phyloP scores from a whole-genome alignment of 2,329 filamentous ascomycete genomes.

The Magnaporthiopsis rhizophila region DNA sequence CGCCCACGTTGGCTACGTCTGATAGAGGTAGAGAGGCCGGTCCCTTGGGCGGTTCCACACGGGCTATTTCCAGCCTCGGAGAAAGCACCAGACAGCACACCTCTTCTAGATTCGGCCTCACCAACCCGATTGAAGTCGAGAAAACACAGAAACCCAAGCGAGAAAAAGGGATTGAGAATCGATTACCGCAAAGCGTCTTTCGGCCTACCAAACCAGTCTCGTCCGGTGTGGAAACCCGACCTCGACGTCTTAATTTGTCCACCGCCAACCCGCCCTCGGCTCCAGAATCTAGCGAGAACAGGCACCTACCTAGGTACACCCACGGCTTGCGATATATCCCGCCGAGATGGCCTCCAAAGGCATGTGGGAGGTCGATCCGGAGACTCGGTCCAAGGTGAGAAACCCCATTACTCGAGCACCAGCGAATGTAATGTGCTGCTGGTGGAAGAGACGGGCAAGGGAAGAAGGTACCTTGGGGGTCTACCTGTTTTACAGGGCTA shows the following conservation, averaged over 20 bases:
- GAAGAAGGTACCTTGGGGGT: neutral
- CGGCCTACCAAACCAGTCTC: no score
- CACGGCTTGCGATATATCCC: neutral
- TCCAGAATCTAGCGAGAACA: neutral
- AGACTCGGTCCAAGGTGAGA: constrained; percentile 85
- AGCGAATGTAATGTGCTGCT: no score
- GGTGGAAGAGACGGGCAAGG: no score
- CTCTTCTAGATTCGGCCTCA: neutral
- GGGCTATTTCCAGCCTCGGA: neutral
- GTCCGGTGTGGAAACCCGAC: neutral
- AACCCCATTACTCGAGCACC: neutral
- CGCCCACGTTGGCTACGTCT: neutral
- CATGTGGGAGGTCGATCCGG: constrained; percentile 98
- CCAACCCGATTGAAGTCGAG: neutral
- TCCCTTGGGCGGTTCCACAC: neutral
- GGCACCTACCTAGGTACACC: neutral
- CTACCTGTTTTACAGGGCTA: neutral
- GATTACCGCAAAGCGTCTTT: neutral
- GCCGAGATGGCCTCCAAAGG: constrained; percentile 57
- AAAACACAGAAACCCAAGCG: neutral
- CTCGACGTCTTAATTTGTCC: neutral
- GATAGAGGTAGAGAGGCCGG: neutral
- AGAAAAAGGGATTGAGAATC: neutral
- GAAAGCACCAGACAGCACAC: neutral
- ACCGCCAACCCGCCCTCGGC: neutral